phyloP scores from a whole-genome alignment of 2,329 filamentous ascomycete species.

The Ceratocystis lukuohia region DNA sequence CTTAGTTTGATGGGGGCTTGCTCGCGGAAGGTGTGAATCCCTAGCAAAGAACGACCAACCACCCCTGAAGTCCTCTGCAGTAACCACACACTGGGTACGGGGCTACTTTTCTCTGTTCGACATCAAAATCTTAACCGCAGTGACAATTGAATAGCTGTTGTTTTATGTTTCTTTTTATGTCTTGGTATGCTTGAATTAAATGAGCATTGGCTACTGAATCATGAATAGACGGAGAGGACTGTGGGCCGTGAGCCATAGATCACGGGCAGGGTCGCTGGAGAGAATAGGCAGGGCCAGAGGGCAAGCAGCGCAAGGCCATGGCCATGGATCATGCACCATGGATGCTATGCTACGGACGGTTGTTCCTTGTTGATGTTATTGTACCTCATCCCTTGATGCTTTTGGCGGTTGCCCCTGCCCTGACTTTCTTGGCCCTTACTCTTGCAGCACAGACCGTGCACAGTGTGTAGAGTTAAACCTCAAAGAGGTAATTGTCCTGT shows the following conservation, averaged over 20 bases:
- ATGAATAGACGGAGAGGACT: neutral
- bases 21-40: neutral
- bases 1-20: neutral
- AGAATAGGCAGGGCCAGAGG: no score
- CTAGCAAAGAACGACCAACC: neutral
- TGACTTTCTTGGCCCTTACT: neutral
- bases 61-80: neutral
- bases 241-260: neutral
- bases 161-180: no score
- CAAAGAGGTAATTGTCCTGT: constrained; percentile 12
- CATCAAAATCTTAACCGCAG: no score
- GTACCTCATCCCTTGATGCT: constrained; percentile 4
- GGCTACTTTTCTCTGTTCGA: no score
- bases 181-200: no score
- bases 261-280: neutral
- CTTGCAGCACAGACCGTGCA: constrained; percentile 12
- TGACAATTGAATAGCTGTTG: no score
- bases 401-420: constrained; percentile 6
- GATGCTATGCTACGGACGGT: neutral
- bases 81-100: neutral
- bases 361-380: neutral
- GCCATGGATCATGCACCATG: neutral
- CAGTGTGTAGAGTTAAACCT: constrained; percentile 10
- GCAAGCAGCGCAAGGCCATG: neutral
- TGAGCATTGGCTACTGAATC: no score